These are phyloP conservation scores for Suhomyces sp. DNA, from an alignment of 805 yeast genomes.

Conservation along the genomic window DNA sequence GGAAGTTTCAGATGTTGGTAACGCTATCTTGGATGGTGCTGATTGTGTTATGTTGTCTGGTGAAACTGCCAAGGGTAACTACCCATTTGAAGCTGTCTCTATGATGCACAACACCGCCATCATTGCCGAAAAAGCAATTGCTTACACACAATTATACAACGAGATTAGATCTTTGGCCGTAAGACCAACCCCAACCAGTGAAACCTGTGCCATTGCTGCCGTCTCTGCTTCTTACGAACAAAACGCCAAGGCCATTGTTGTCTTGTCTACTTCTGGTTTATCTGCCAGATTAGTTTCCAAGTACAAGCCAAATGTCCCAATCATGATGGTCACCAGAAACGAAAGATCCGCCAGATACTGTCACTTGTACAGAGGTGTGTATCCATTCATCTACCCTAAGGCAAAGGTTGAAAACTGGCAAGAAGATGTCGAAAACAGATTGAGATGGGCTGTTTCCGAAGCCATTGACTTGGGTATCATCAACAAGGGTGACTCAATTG, in stretches of 20 bases:
- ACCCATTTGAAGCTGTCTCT: slow-evolving; percentile 95
- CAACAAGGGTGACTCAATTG: slow-evolving; percentile 81
- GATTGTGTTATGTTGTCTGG: slow-evolving; percentile 99
- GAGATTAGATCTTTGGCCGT: slow-evolving; percentile 83
- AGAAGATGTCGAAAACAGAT: slow-evolving; percentile 92
- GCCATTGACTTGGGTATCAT: slow-evolving; percentile 85
- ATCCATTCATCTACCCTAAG: slow-evolving; percentile 84
- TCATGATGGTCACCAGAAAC: slow-evolving; percentile 97
- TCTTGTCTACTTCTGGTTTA: slow-evolving; percentile 90
- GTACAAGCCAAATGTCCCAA: slow-evolving; percentile 97
- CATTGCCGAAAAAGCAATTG: slow-evolving; percentile 94
- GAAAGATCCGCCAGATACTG: slow-evolving; percentile 89
- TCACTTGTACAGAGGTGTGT: slow-evolving; percentile 97
- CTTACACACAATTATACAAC: slow-evolving; percentile 79
- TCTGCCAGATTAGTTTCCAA: slow-evolving; percentile 96
- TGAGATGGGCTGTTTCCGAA: slow-evolving; percentile 87
- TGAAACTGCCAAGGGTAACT: slow-evolving; percentile 99
- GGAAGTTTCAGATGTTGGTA: slow-evolving; percentile 98
- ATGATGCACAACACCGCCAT: slow-evolving; percentile 98
- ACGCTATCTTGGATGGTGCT: slow-evolving; percentile 98
- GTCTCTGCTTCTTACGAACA: slow-evolving; percentile 96
- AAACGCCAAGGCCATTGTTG: slow-evolving; percentile 94
- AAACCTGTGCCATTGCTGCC: slow-evolving; percentile 96
- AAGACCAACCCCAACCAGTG: slow-evolving; percentile 89
- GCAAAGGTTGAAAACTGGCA: slow-evolving; percentile 80